phyloP scores from a whole-genome alignment of 208 protist genomes.

The Blastocrithidia nonstop region DNA sequence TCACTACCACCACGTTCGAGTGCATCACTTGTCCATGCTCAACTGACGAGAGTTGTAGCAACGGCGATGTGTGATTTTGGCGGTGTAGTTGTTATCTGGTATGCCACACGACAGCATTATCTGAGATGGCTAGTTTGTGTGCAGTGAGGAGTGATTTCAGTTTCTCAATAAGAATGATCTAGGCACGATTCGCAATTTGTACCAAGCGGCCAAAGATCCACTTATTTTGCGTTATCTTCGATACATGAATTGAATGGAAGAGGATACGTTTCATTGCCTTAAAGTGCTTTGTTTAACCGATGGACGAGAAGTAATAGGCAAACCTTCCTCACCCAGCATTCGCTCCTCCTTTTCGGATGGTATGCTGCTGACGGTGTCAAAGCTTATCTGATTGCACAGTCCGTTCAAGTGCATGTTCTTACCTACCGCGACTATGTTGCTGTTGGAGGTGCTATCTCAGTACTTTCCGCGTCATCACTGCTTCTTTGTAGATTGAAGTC shows the following conservation, averaged over 20 bases:
- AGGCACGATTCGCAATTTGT: slow-evolving; percentile 48
- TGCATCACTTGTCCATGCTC: slow-evolving; percentile 62
- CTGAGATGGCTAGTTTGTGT: slow-evolving; percentile 50
- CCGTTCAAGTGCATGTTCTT: slow-evolving; percentile 62
- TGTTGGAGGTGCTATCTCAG: slow-evolving; percentile 51
- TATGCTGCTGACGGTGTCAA: slow-evolving; percentile 28
- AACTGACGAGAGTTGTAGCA: slow-evolving; percentile 67
- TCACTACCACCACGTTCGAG: slow-evolving; percentile 66
- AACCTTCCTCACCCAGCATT: slow-evolving; percentile 26
- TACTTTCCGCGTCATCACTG: slow-evolving; percentile 77
- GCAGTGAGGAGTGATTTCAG: slow-evolving; percentile 70
- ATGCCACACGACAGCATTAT: slow-evolving; percentile 78
- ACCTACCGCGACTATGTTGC: slow-evolving; percentile 60
- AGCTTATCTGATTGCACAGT: slow-evolving; percentile 55
- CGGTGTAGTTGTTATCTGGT: slow-evolving; percentile 62
- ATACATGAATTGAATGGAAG: slow-evolving; percentile 76
- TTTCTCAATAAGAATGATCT: slow-evolving; percentile 74
- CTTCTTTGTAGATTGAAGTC: slow-evolving; percentile 56
- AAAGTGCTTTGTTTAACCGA: slow-evolving; percentile 72
- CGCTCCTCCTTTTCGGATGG: slow-evolving; percentile 43
- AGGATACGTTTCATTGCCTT: slow-evolving; percentile 71
- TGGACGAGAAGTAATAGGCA: slow-evolving; percentile 60
- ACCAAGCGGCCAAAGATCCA: slow-evolving; percentile 44
- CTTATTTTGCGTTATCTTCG: slow-evolving; percentile 72
- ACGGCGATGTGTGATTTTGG: slow-evolving; percentile 60